phyloP scores from a whole-genome alignment of 2,329 filamentous ascomycete genomes.

The Aspergillus ruber region DNA sequence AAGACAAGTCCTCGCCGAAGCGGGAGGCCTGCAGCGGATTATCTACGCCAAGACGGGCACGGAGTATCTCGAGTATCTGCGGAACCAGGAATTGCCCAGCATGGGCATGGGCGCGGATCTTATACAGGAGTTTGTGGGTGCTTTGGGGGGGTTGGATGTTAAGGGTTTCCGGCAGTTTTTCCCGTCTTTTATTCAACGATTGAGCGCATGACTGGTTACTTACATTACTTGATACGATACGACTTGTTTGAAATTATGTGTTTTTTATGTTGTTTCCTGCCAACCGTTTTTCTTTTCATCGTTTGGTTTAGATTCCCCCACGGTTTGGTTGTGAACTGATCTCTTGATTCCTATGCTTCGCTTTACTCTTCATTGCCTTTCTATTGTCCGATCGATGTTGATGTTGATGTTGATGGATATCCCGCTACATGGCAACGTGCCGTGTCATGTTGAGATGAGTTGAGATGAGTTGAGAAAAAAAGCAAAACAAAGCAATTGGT shows the following conservation, averaged over 20 bases:
- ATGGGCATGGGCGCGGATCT: slow-evolving; percentile 44
- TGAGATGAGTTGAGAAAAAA: no score
- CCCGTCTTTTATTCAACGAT: slow-evolving; percentile 42
- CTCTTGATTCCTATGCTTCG: no score
- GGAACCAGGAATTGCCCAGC: slow-evolving; percentile 38
- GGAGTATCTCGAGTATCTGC: slow-evolving; percentile 58
- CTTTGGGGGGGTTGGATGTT: slow-evolving; percentile 38
- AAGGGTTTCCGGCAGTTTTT: slow-evolving; percentile 46
- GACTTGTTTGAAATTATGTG: slow-evolving; percentile 7
- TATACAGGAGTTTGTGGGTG: slow-evolving; percentile 42
- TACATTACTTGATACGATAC: neutral
- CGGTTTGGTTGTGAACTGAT: slow-evolving; percentile 12
- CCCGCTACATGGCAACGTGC: no score
- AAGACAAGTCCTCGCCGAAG: slow-evolving; percentile 79
- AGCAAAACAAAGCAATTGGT: no score
- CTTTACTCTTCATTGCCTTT: no score
- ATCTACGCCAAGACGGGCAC: slow-evolving; percentile 88
- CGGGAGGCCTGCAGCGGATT: slow-evolving; percentile 76
- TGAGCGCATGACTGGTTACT: slow-evolving; percentile 33
- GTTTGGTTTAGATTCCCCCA: slow-evolving; percentile 21
- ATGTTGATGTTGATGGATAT: no score
- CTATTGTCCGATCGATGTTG: no score
- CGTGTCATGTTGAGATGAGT: no score
- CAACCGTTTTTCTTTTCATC: slow-evolving; percentile 7
- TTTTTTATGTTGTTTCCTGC: slow-evolving; percentile 5